Base-by-base conservation (phyloP, 1,284 basidiomycete species). In the Marasmius oreades region DNA sequence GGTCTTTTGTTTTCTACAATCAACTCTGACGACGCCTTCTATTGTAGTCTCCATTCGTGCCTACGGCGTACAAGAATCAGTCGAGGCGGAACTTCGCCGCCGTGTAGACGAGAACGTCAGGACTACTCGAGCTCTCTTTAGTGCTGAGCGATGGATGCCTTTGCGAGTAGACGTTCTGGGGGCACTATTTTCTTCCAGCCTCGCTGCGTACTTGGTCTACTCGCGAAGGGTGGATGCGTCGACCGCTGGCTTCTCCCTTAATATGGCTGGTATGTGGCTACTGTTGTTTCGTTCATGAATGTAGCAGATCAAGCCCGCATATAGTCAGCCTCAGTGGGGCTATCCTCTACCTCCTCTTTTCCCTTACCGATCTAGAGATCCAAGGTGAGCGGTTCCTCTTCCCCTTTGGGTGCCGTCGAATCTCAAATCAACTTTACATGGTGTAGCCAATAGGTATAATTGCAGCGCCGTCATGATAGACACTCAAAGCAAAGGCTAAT, bases 71-170 rank as follows among this genome's bases (percentile, higher is more conserved):
- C 75, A 86, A 63, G 55, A 68, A 22, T 61, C 69, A 1, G 83
- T 85, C 69, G 73, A 67, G 55, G 47, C 62, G n/a, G 77, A 82
- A 61, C 77, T 78, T 1, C 65, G 73, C 53, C 60, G 63, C 4
- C 71, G 77, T 16, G 77, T 84, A 44, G 74, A 85, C 60, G 70
- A 70, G 36, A 83, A 78, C 63, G 72, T 74, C 1, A 71, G 77
- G 37, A 69, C 76, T 1, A 75, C 75, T 2, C 67, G 79, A 42
- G 75, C 75, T 1, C 81, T 76, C 61, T 84, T 79, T 62, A 79
- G 84, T 59, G 67, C 85, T 52, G 85, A 82, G 63, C 70, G 82
- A 68, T 83, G 86, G 86, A 61, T 84, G 65, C 67, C 77, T 63
- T 58, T 84, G 60, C 72, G 83, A 59, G 72, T 85, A 60, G 84